Percentiles rank a stretch among this genome's conserved stretches.
Evolutionary conservation across 2,329 filamentous ascomycete genomes (phyloP).

Genomic region (Trichoderma sp.): DNA sequence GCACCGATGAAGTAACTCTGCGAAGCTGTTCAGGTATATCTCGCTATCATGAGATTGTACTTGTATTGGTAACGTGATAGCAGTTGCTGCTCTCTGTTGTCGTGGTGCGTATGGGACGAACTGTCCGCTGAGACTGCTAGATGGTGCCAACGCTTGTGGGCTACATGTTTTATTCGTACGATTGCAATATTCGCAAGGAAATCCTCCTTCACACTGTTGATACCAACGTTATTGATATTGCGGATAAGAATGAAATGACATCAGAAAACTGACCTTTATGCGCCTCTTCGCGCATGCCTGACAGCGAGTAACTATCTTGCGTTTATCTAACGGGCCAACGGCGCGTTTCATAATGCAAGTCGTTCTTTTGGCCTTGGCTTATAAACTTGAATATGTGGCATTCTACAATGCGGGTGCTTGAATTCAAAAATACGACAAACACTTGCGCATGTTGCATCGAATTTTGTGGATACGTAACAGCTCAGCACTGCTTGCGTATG

Average conservation of each 20-base stretch:
- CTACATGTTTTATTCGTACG: slow-evolving; percentile 35
- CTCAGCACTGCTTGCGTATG: too few species aligned
- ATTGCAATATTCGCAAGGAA: slow-evolving; percentile 37
- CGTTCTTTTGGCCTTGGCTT: too few species aligned
- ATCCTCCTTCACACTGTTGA: slow-evolving; percentile 34
- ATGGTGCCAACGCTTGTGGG: slow-evolving; percentile 2
- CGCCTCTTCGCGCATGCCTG: slow-evolving; percentile 35
- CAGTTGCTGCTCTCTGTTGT: not conserved
- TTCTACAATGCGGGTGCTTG: not conserved
- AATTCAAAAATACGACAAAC: not conserved
- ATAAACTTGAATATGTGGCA: not conserved
- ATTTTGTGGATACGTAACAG: not conserved
- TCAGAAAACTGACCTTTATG: slow-evolving; percentile 34
- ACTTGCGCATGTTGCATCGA: not conserved
- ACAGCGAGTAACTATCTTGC: slow-evolving; percentile 35
- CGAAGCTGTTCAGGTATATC: slow-evolving; percentile 32
- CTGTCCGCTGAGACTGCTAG: not conserved
- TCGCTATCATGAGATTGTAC: not conserved
- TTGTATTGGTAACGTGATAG: not conserved
- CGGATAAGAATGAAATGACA: not conserved
- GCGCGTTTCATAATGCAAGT: slow-evolving; percentile 24
- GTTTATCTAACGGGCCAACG: slow-evolving; percentile 37
- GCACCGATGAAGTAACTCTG: slow-evolving; percentile 30
- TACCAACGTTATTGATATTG: not conserved
- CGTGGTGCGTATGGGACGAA: slow-evolving; percentile 28